Evolutionary conservation across 192 early-diverging fungal species (phyloP), one percentile per base, ranked within the genome.

Genomic region (Dimargaris cristalligena): DNA sequence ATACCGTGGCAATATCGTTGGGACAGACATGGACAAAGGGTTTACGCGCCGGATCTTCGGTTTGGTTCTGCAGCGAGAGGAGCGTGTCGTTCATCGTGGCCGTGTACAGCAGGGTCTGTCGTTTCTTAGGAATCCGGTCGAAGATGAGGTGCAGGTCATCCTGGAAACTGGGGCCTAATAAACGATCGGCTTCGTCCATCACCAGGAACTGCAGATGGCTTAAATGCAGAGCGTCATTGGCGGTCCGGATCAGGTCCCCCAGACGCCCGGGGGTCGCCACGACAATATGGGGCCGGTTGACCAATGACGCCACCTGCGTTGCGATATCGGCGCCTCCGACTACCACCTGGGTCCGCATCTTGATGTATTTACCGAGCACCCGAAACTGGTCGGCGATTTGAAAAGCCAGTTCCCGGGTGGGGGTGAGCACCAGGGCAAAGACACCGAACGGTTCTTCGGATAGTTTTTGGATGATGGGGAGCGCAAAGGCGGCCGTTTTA

Each of bases 371-470:
- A 46, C 97, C 97, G 2, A 99, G 78, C 4, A 91, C 88, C 34
- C 84, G 73, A 62, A 99, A 99, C 66, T 99, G 94, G 63, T 99
- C 94, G 3, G 93, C 91, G 58, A 99, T 99, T 67, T 99, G 97
- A 65, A 85, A 94, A 0, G 97, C 94, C 18, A 99, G 77, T 68
- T 99, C 97, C 48, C 97, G 63, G 1, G 94, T 97, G 0, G 94
- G 94, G 25, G 94, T 97, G 63, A 97, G 68, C 1, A 99, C 84
- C n/a, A 99, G 68, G 0, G 91, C 93, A 77, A 91, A 99, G 1
- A 94, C 80, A 25, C 97, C 97, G 63, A 84, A 99, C 10, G 93
- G 92, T 54, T 99, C 94, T 62, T 94, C 90, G 0, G 90, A 85
- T 2, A 99, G 79, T 62, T 84, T 86, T 62, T 97, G 93, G 47